These are phyloP conservation scores for Cladophialophora immunda DNA, from an alignment of 2,329 filamentous ascomycete species.

Conservation along the genomic window DNA sequence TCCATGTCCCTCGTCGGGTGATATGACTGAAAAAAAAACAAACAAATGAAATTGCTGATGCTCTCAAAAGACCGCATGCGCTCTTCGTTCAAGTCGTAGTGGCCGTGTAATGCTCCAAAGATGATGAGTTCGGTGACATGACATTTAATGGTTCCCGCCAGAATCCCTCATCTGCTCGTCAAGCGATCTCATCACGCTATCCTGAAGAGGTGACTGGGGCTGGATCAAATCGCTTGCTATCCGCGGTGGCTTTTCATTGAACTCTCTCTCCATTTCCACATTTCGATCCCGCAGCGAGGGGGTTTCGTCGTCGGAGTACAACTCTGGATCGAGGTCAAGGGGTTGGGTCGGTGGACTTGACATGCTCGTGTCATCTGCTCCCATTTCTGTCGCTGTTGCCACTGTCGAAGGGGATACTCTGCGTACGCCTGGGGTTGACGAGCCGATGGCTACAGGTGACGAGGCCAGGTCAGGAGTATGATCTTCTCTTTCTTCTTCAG, in stretches of 20 bases:
- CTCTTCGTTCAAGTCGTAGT: slow-evolving; percentile 5
- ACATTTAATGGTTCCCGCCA: slow-evolving; percentile 1
- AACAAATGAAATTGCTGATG: slow-evolving; percentile 11
- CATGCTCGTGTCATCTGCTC: slow-evolving; percentile 28
- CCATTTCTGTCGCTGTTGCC: slow-evolving; percentile 30
- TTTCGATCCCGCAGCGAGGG: neutral
- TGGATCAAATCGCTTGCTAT: slow-evolving; percentile 40
- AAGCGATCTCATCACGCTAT: slow-evolving; percentile 30
- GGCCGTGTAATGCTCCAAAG: neutral
- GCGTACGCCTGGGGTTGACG: slow-evolving; percentile 28
- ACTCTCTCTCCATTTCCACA: neutral
- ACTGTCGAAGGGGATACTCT: slow-evolving; percentile 36
- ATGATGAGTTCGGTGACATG: neutral
- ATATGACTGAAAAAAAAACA: slow-evolving; percentile 10
- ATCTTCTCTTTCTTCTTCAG: slow-evolving; percentile 15
- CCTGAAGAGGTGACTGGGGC: slow-evolving; percentile 31
- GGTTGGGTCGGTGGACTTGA: slow-evolving; percentile 24
- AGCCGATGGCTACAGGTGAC: slow-evolving; percentile 10
- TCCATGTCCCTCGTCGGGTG: neutral
- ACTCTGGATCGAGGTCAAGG: slow-evolving; percentile 21
- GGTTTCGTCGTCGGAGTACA: slow-evolving; percentile 2
- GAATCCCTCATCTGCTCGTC: slow-evolving; percentile 23
- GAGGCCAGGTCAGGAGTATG: neutral
- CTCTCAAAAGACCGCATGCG: neutral
- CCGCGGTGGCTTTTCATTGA: slow-evolving; percentile 33